These are phyloP conservation scores for Suillus americanus DNA, from an alignment of 768 basidiomycete species.

Conservation along the genomic window DNA sequence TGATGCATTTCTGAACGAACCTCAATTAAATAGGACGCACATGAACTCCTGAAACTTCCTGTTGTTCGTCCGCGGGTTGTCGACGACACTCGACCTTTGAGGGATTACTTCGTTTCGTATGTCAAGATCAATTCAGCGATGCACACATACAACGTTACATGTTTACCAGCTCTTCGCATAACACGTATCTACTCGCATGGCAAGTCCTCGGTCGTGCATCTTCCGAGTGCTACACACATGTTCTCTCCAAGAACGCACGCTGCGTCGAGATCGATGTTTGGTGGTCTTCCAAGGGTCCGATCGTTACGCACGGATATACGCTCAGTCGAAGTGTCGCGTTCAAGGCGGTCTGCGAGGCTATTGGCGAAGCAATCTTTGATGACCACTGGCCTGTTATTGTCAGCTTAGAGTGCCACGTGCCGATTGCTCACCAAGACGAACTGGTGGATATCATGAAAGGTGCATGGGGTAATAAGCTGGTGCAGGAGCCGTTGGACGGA, in stretches of 20 bases:
- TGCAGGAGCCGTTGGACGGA: constrained; percentile 36
- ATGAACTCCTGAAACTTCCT: constrained; percentile 35
- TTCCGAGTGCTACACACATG: constrained; percentile 53
- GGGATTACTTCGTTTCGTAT: constrained; percentile 55
- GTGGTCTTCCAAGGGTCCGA: constrained; percentile 50
- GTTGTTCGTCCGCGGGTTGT: constrained; percentile 31
- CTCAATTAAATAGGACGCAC: constrained; percentile 22
- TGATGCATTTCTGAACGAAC: not conserved
- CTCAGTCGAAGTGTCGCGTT: constrained; percentile 54
- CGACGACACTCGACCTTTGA: constrained; percentile 47
- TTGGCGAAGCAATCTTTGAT: constrained; percentile 35
- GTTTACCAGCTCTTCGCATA: constrained; percentile 54
- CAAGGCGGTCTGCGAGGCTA: constrained; percentile 50
- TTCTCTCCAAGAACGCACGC: constrained; percentile 49
- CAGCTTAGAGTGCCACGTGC: constrained; percentile 64
- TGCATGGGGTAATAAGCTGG: constrained; percentile 52
- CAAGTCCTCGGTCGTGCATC: constrained; percentile 58
- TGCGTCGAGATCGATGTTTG: constrained; percentile 74
- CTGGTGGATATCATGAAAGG: constrained; percentile 52
- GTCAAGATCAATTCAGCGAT: constrained; percentile 2
- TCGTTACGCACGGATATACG: constrained; percentile 65
- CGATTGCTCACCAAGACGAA: constrained; percentile 46
- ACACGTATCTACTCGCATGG: constrained; percentile 61
- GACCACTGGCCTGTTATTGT: constrained; percentile 58
- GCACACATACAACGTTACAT: not conserved